Base-by-base conservation (phyloP, 164 flowering plant genomes). In the Sextonia rubra region DNA sequence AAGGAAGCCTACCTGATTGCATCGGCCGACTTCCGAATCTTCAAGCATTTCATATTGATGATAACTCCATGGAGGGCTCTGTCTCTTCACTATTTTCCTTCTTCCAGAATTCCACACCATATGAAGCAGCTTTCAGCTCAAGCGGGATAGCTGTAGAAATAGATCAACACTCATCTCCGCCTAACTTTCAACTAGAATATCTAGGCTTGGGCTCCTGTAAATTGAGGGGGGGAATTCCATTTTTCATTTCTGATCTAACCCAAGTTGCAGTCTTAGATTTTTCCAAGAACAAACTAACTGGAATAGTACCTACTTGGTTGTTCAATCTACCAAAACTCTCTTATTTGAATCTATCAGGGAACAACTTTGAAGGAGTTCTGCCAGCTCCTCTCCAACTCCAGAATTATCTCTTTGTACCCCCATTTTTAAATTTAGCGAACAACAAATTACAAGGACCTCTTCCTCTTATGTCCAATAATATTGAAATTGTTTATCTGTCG, bases 1-100 rank as follows among this genome's bases (percentile, higher is more conserved):
- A 37, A 3, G 81, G 81, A 65, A 49, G 47, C 11, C 23, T 75
- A 37, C 76, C 78, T 1, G 47, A 69, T 27, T 78, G 78, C 78
- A 75, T 78, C 23, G 44, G 58, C 55, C 69, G 26, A 44, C 76
- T 75, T 37, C 64, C 49, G 7, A 64, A 66, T 23, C 73, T 75
- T 15, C 3, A 30, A 2, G 4, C 3, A 56, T 55, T 72, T 7
- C 32, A 7, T 20, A 44, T 74, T 4, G 15, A 14, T 12, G 47
- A 4, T 23, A 77, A 77, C 67, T 26, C 62, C 17, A 29, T 78
- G 25, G 68, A 61, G 14, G 81, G 73, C 64, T 68, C 52, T 17
- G 23, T 72, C 26, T 32, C 74, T 29, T 66, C 70, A 22, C 32
- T 73, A 20, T 12, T 22, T 15, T 66, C 71, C n/a, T 24, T 74